phyloP scores from a whole-genome alignment of 148 eudicot species.

The Silene latifolia region DNA sequence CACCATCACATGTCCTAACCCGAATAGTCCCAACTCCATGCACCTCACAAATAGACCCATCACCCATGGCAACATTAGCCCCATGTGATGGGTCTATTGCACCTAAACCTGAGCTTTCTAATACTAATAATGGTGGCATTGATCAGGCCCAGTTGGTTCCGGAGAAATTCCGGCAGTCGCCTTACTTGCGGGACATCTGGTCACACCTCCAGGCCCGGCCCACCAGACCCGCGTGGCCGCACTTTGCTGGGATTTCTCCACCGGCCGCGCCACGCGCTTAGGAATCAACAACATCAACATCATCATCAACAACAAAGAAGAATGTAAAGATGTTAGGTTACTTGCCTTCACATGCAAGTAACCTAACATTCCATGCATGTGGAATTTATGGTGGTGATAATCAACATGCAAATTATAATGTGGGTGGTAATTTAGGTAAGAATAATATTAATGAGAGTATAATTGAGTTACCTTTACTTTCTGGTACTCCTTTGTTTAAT shows the following conservation, averaged over 20 bases:
- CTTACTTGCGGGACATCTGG: constrained; percentile 59
- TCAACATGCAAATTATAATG: not conserved
- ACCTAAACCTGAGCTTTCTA: constrained; percentile 48
- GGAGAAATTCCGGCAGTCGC: constrained; percentile 43
- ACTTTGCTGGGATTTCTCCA: constrained; percentile 25
- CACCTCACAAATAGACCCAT: no score
- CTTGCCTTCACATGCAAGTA: constrained; percentile 27
- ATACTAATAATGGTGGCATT: not conserved
- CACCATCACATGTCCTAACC: no score
- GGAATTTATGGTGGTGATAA: not conserved
- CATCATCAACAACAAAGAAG: not conserved
- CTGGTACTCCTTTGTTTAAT: not conserved
- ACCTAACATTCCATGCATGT: constrained; percentile 31
- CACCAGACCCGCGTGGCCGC: constrained; percentile 52
- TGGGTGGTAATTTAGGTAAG: not conserved
- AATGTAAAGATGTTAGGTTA: constrained; percentile 3
- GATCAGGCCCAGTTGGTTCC: constrained; percentile 14
- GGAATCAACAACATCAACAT: constrained; percentile 20
- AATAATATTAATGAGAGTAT: not conserved
- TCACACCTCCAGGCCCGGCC: constrained; percentile 67
- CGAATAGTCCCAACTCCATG: no score
- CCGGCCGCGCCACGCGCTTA: constrained; percentile 31
- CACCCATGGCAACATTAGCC: no score
- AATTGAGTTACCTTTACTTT: constrained; percentile 23
- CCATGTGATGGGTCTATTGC: constrained; percentile 77